These are phyloP conservation scores for Cladophialophora carrionii DNA, from an alignment of 2,329 filamentous ascomycete species.

Conservation along the genomic window DNA sequence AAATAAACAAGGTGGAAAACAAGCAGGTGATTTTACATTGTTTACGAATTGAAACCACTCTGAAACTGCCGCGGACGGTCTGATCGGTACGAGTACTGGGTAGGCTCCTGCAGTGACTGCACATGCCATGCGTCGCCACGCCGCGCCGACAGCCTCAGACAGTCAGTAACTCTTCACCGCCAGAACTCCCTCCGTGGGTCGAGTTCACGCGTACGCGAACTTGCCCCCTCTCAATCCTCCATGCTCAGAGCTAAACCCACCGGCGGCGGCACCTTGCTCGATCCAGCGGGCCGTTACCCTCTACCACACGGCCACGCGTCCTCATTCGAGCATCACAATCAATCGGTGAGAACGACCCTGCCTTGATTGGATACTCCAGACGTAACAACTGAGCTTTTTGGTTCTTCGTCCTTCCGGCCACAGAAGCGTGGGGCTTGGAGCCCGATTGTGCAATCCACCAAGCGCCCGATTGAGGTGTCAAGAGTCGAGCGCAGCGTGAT, in stretches of 20 bases:
- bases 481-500: neutral
- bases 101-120: constrained; percentile 5
- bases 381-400: constrained; percentile 20
- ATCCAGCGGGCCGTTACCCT: constrained; percentile 32
- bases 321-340: constrained; percentile 28
- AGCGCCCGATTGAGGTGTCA: constrained; percentile 14
- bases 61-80: constrained; percentile 8
- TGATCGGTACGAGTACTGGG: too few relatives aligned
- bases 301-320: constrained; percentile 26
- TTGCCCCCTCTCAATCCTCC: constrained; percentile 22
- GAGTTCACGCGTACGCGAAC: constrained; percentile 25
- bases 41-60: neutral
- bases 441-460: constrained; percentile 23
- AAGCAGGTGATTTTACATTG: neutral
- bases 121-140: constrained; percentile 18
- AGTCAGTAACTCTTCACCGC: constrained; percentile 22
- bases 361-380: constrained; percentile 25
- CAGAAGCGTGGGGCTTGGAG: constrained; percentile 24
- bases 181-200: constrained; percentile 27
- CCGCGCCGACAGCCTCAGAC: neutral
- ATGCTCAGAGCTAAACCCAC: constrained; percentile 17
- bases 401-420: constrained; percentile 15
- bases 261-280: constrained; percentile 30
- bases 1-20: constrained; percentile 11
- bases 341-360: constrained; percentile 26